Percentiles rank a stretch among this genome's conserved stretches.
Evolutionary conservation across 441 rosid species (phyloP).

Genomic region (Populus hybrid): DNA sequence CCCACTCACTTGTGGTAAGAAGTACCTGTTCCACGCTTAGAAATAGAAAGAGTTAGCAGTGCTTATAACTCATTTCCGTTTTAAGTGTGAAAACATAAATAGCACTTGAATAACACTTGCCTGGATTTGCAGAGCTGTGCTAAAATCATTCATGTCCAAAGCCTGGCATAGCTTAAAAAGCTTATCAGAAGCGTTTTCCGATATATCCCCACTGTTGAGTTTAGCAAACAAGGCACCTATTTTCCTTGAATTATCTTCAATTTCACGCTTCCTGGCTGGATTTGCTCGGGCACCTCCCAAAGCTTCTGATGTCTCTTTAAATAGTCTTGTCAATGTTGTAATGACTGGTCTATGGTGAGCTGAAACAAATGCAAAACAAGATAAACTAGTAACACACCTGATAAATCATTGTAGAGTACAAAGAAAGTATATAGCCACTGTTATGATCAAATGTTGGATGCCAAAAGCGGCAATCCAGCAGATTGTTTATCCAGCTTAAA

Average conservation of each 20-base stretch:
- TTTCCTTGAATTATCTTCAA: conserved; percentile 92
- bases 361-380: conserved; percentile 33
- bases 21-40: conserved; percentile 47
- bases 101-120: conserved; percentile 20
- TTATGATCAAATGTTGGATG: neutral
- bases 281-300: conserved; percentile 89
- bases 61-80: neutral
- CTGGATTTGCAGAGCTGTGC: conserved; percentile 90
- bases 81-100: neutral
- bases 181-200: conserved; percentile 86
- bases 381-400: neutral
- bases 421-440: neutral
- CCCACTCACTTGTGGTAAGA: conserved; percentile 97
- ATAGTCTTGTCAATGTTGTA: conserved; percentile 77
- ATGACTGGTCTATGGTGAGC: conserved; percentile 74
- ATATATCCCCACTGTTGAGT: conserved; percentile 89
- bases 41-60: neutral
- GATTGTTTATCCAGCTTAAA: neutral
- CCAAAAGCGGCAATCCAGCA: neutral
- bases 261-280: conserved; percentile 86
- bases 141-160: conserved; percentile 71
- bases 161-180: conserved; percentile 91
- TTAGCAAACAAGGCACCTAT: conserved; percentile 91
- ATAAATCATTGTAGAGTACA: neutral
- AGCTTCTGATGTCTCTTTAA: conserved; percentile 90